Evolutionary conservation across 2,329 filamentous ascomycete genomes (phyloP).

Genomic region (Botryotinia narcissicola): DNA sequence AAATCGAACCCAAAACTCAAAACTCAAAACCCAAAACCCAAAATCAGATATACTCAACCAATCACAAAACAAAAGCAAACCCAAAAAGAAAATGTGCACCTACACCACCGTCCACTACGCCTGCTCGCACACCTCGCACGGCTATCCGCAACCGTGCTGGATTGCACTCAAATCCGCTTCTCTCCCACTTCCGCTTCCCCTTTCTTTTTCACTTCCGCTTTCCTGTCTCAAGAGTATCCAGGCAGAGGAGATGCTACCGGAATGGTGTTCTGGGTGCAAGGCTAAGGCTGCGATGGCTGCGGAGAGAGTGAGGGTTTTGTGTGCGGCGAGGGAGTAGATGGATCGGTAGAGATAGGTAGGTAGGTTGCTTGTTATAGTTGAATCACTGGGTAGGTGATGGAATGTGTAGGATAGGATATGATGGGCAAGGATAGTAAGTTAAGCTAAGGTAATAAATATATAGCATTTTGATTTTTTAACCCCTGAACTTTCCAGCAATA

Average conservation of each 20-base stretch:
- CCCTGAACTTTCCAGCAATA: not conserved
- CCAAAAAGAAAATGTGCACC: not conserved
- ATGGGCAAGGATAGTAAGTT: not conserved
- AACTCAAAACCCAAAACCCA: no score
- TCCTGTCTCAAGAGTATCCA: not conserved
- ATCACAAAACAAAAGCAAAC: not conserved
- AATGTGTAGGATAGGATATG: not conserved
- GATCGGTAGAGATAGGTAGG: not conserved
- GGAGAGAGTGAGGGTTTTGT: not conserved
- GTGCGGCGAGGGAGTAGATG: not conserved
- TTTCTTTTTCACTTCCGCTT: not conserved
- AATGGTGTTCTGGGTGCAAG: constrained; percentile 4
- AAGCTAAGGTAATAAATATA: not conserved
- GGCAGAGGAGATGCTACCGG: not conserved
- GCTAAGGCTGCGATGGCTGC: not conserved
- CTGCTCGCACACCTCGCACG: not conserved
- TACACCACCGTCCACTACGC: not conserved
- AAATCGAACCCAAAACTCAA: no score
- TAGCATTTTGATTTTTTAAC: not conserved
- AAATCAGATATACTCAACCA: not conserved
- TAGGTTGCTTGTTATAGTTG: not conserved
- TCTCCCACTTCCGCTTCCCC: not conserved
- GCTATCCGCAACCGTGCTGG: not conserved
- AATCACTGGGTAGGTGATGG: not conserved
- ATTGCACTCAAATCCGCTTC: not conserved